Evolutionary conservation across 495 filamentous ascomycete species (phyloP).

Genomic region (Pyronema domesticum): DNA sequence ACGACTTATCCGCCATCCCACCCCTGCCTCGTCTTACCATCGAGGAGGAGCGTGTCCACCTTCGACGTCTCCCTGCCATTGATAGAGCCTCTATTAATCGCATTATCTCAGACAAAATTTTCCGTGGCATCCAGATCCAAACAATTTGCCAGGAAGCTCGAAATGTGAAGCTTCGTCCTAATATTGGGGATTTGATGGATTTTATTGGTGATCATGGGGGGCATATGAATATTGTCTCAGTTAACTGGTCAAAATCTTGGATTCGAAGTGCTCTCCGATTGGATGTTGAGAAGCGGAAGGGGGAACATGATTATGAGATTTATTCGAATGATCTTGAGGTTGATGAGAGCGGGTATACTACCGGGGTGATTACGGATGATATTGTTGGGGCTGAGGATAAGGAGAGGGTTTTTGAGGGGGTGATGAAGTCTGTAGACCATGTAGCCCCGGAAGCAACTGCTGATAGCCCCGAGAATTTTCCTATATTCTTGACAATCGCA

Average conservation of each 20-base stretch:
- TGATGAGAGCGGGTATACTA: constrained; percentile 4
- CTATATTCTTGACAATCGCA: too few species aligned
- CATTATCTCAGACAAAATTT: constrained; percentile 14
- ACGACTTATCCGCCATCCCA: constrained; percentile 4
- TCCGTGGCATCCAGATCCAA: constrained; percentile 8
- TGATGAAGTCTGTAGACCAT: constrained; percentile 13
- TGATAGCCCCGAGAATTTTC: too few species aligned
- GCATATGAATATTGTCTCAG: constrained; percentile 13
- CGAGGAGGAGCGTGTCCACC: constrained; percentile 8
- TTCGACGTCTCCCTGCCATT: constrained; percentile 7
- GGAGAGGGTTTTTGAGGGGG: constrained; percentile 6
- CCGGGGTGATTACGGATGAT: constrained; percentile 6
- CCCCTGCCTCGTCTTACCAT: constrained; percentile 11
- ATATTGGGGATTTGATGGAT: constrained; percentile 8
- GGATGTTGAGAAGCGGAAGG: not conserved
- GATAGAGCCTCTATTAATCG: constrained; percentile 17
- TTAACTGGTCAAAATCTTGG: constrained; percentile 20
- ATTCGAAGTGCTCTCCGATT: constrained; percentile 11
- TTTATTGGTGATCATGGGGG: constrained; percentile 1
- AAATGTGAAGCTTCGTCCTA: constrained; percentile 3
- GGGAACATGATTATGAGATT: constrained; percentile 2
- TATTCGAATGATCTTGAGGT: constrained; percentile 13
- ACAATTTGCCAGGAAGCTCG: not conserved
- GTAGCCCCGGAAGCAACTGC: too few species aligned
- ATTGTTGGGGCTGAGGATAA: constrained; percentile 20